phyloP scores from a whole-genome alignment of 306 rosid genomes.

The Vicia villosa region DNA sequence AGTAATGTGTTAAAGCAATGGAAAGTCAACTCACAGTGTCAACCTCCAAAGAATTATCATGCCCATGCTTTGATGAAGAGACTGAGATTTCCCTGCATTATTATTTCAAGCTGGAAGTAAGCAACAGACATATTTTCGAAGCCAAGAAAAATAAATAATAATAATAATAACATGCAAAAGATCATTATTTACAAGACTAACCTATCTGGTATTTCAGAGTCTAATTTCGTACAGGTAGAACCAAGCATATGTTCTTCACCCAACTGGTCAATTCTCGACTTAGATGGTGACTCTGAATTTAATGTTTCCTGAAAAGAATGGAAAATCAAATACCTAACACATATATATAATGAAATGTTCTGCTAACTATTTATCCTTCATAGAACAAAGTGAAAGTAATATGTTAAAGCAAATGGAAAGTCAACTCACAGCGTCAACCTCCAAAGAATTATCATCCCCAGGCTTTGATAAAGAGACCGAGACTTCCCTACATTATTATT shows the following conservation, averaged over 20 bases:
- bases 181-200: slow-evolving; percentile 35
- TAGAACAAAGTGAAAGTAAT: neutral
- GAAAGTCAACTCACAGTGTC: slow-evolving; percentile 40
- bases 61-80: no score
- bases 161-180: neutral
- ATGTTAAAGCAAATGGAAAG: neutral
- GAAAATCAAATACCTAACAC: neutral
- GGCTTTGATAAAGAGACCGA: slow-evolving; percentile 48
- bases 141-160: no score
- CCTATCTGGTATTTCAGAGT: slow-evolving; percentile 56
- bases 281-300: slow-evolving; percentile 28
- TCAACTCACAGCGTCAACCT: slow-evolving; percentile 44
- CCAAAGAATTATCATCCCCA: slow-evolving; percentile 47
- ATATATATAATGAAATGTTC: slow-evolving; percentile 13
- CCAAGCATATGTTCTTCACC: slow-evolving; percentile 30
- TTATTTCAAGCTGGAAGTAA: no score
- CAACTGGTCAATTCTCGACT: slow-evolving; percentile 24
- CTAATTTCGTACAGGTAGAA: slow-evolving; percentile 25
- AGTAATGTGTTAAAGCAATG: slow-evolving; percentile 40
- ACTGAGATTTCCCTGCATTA: no score
- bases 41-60: slow-evolving; percentile 38
- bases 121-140: no score
- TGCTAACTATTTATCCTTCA: neutral
- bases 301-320: slow-evolving; percentile 37
- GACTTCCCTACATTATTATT: slow-evolving; percentile 56